Evolutionary conservation across 495 filamentous ascomycete genomes (phyloP).

Genomic region (Paragyromitra xinjiangensis): DNA sequence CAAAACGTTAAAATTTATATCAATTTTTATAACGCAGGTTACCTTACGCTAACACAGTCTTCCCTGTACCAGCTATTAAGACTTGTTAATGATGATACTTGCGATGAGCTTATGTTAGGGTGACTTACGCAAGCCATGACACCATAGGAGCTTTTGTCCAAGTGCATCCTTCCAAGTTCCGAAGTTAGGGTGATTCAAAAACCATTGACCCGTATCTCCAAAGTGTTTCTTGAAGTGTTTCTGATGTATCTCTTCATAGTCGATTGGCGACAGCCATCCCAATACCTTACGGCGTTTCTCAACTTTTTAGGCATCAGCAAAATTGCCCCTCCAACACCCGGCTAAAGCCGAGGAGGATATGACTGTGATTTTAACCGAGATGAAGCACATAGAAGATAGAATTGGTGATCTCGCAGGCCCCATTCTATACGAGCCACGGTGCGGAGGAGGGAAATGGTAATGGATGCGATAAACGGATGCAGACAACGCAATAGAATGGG

Average conservation of each 20-base stretch:
- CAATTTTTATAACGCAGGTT: background rate
- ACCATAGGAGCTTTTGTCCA: conserved; percentile 15
- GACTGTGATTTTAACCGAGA: no score
- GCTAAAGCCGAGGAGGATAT: no score
- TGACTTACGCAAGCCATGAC: conserved; percentile 26
- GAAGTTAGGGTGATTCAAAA: background rate
- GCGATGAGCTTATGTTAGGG: background rate
- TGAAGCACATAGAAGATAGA: no score
- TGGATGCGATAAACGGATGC: background rate
- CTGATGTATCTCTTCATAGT: conserved; percentile 4
- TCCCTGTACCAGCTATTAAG: conserved; percentile 17
- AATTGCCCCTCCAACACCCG: background rate
- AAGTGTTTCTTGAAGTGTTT: conserved; percentile 13
- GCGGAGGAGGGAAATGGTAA: background rate
- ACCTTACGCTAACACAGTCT: conserved; percentile 29
- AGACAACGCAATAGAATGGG: no score
- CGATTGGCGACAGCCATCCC: conserved; percentile 6
- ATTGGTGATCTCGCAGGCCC: no score
- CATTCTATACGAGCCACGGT: background rate
- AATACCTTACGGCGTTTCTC: conserved; percentile 19
- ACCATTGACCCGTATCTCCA: conserved; percentile 17
- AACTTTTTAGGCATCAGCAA: background rate
- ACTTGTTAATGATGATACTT: background rate
- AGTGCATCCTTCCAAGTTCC: background rate
- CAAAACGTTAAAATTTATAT: background rate